phyloP scores from a whole-genome alignment of 768 basidiomycete genomes.

The Lanmaoa rubissima region DNA sequence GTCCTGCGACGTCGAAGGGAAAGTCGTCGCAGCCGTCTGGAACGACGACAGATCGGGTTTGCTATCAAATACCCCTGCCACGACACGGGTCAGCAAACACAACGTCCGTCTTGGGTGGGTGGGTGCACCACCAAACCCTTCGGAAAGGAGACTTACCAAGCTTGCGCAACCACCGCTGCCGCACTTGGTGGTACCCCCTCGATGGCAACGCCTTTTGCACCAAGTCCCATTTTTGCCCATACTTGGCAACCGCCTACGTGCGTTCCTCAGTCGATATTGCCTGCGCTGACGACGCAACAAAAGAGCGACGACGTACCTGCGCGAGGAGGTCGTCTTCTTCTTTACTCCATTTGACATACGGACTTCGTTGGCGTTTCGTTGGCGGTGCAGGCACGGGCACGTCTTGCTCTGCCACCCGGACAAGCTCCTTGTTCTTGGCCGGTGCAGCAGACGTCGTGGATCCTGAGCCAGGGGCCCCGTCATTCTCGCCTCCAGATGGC shows the following conservation, averaged over 20 bases:
- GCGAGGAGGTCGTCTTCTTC: conserved; percentile 42
- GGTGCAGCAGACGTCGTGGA: neutral
- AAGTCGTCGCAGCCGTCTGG: conserved; percentile 26
- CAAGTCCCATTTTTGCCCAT: conserved; percentile 40
- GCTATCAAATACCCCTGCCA: conserved; percentile 35
- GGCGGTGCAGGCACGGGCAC: conserved; percentile 13
- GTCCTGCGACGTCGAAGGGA: conserved; percentile 12
- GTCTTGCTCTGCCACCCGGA: conserved; percentile 32
- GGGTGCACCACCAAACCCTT: neutral
- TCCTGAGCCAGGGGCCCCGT: neutral
- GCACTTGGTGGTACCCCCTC: conserved; percentile 43
- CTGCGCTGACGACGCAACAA: neutral
- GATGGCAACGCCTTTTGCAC: conserved; percentile 42
- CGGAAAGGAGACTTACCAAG: conserved; percentile 24
- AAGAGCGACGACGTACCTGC: conserved; percentile 26
- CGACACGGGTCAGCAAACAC: neutral
- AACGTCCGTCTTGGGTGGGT: neutral
- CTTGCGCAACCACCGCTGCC: conserved; percentile 43
- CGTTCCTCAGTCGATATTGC: neutral
- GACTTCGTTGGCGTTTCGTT: conserved; percentile 36
- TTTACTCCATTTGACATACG: conserved; percentile 43
- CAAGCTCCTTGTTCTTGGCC: conserved; percentile 22
- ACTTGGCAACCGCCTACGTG: conserved; percentile 37
- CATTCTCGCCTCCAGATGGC: conserved; percentile 5
- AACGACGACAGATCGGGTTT: conserved; percentile 35